A percentile compares a stretch with the other conserved stretches of the same genome.
These are phyloP conservation scores for Triadica sebifera DNA, from an alignment of 345 rosid genomes.

Conservation along the genomic window DNA sequence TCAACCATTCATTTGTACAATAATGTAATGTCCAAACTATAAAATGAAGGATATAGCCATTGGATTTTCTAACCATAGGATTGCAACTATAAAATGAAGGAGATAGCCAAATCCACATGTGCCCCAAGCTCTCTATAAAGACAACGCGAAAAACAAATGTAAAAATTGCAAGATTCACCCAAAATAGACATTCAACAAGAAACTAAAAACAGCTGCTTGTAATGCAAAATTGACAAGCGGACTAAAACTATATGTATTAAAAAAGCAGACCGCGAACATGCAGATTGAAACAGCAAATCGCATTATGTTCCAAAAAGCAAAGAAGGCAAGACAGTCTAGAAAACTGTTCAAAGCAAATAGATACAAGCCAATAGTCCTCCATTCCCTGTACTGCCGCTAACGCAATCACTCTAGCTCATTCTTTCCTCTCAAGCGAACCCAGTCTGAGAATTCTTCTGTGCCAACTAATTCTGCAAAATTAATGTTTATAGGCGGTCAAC, in stretches of 20 bases:
- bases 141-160: no score
- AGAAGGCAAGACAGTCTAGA: slow-evolving; percentile 6
- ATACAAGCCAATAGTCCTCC: slow-evolving; percentile 21
- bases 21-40: no score
- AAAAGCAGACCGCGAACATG: slow-evolving; percentile 7
- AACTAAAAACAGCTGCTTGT: background rate
- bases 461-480: slow-evolving; percentile 29
- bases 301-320: slow-evolving; percentile 5
- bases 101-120: no score
- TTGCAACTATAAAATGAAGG: no score
- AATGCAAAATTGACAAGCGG: background rate
- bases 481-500: background rate
- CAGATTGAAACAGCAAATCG: background rate
- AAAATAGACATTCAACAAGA: background rate
- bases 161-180: no score
- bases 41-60: no score
- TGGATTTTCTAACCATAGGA: no score
- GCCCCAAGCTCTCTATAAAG: no score
- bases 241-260: background rate
- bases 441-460: slow-evolving; percentile 4
- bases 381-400: background rate
- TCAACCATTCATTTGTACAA: no score
- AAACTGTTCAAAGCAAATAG: slow-evolving; percentile 12
- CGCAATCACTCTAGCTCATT: background rate
- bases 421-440: slow-evolving; percentile 10